Evolutionary conservation across 257 asterid genomes (phyloP), one percentile per base, ranked within the genome.

Genomic region (Catharanthus roseus): DNA sequence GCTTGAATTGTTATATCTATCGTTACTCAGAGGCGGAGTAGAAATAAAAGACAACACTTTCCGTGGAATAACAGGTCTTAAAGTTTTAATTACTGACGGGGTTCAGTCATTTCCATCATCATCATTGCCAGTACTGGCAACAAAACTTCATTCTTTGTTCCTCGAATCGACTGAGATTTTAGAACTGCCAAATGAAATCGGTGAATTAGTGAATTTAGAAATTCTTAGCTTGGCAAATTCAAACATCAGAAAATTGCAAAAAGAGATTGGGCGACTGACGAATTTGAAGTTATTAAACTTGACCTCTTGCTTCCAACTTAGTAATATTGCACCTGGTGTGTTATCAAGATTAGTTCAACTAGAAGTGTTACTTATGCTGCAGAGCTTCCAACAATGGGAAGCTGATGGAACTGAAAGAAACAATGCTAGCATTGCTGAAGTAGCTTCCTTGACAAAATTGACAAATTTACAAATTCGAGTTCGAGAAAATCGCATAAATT

Each of bases 201-300:
- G 77, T 0, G 47, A 58, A 21, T 24, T 72, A 33, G 31, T 68
- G 42, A 68, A 53, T 31, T 56, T 77, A 29, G 72, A 72, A 77
- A 72, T 77, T 16, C 74, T 77, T 4, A 49, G 74, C 36, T 13
- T 77, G 31, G 44, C 7, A 36, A n/a, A 57, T 50, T 72, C 68
- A 29, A 0, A 4, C 1, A 10, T 72, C 19, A n/a, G 39, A 55
- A 50, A 1, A 19, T 67, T 77, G 67, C 75, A 75, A 19, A 21
- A 8, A 41, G 72, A 55, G 63, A 23, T 77, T 15, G 75, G 77
- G 56, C 7, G n/a, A 16, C 28, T 77, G 4, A 31, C 8, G 68
- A 33, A 61, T 18, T 71, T 72, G 47, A 72, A 62, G 70, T 33
- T 68, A 38, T 55, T 77, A 51, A 72, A 72, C 45, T n/a, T 77